Base-by-base conservation (phyloP, 768 basidiomycete species). In the Trametes elegans region DNA sequence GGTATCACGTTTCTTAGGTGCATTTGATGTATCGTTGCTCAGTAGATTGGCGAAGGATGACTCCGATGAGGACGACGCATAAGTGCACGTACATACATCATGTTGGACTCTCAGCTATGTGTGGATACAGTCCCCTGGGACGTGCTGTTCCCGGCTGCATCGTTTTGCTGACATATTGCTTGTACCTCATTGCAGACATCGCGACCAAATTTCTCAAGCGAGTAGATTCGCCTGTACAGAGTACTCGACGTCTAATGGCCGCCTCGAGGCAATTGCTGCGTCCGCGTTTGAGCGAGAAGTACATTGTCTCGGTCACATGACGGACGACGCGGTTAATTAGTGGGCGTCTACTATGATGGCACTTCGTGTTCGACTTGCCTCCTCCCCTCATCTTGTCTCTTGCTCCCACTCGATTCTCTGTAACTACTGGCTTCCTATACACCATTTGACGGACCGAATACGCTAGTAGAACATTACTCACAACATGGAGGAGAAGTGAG, bases 1-100 rank as follows among this genome's bases (percentile, higher is more conserved):
- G n/a, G n/a, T n/a, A 26, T 14, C 4, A 2, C 34, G 29, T n/a
- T 32, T 21, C 13, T n/a, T 27, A 68, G 67, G 63, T 32, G 63
- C 67, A 18, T 65, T 68, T 31, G 63, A 66, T 34, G 67, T 62
- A 19, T 63, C 63, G 18, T 46, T 66, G 14, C 49, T 68, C 3
- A 64, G 54, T 19, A 46, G 64, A 13, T 36, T 68, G 19, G 63
- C 64, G 10, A 60, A 40, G 13, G 60, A 54, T 6, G 62, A 63
- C 10, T 62, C 60, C 5, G 64, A 66, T 16, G 62, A 62, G 13
- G 62, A 64, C 8, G 62, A 63, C 6, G 19, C 35, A 16, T 50
- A 23, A 42, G 11, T 2, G 8, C 9, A 3, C 6, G 11, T 27
- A 16, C 14, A n/a, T n/a, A n/a, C n/a, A n/a, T n/a, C n/a, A n/a